Evolutionary conservation across 108 stramenopile species (phyloP), one percentile per base, ranked within the genome.

Genomic region (Nitzschia sp.): DNA sequence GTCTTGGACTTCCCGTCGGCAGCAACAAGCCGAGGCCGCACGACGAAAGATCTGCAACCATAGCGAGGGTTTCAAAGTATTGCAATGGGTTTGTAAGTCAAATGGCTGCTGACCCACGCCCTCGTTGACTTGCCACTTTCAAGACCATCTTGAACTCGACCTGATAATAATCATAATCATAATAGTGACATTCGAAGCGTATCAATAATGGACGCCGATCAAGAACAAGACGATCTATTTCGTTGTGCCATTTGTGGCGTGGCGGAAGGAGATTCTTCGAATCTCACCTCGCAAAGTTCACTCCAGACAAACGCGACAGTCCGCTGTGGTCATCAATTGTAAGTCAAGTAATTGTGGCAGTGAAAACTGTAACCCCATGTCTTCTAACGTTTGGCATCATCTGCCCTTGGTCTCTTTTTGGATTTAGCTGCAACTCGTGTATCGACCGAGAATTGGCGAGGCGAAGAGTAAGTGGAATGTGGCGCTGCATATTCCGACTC

Each of bases 241-340:
- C 83, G 93, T 29, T 94, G 93, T 65, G 90, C 89, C 62, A 81
- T 94, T 32, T 94, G 93, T 66, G 93, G 88, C 19, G 76, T 85
- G 30, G 71, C 85, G 42, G 93, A 94, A 61, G 86, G 88, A 48
- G 93, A 94, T 59, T 77, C 87, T 0, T 88, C 90, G 49, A 94
- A 94, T 73, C 75, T 94, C 21, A 89, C 93, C 0, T 84, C 92
- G 1, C 88, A 89, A 75, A 85, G 77, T 59, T 74, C 75, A 2
- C 67, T 94, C 6, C 88, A 90, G 58, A 94, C 88, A 35, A 94
- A 94, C 69, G 82, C 85, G 2, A 87, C 93, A 0, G 85, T 94
- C 13, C 81, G 89, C 3, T 94, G 93, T 65, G 93, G 93, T 1
- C 93, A 94, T 79, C 88, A 91, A 66, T 94, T 94, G 61, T 62